These are phyloP conservation scores for Mycosphaerella sp. DNA, from an alignment of 2,329 filamentous ascomycete genomes.

Conservation along the genomic window DNA sequence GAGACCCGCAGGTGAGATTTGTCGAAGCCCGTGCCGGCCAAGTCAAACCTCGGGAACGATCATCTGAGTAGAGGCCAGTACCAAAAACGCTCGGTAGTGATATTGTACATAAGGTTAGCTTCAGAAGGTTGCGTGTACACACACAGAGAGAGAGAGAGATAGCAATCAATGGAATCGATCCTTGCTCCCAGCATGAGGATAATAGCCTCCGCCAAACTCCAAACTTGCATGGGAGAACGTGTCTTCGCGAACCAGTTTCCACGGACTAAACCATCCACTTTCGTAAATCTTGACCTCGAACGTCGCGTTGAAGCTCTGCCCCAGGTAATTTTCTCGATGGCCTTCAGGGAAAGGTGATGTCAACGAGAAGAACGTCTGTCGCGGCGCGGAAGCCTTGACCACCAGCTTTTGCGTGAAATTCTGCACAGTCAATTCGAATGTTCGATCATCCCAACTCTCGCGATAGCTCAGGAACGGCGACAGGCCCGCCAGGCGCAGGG, in stretches of 20 bases:
- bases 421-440: constrained; percentile 36
- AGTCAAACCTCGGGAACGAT: neutral
- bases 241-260: constrained; percentile 38
- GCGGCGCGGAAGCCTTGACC: constrained; percentile 37
- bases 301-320: constrained; percentile 43
- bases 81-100: neutral
- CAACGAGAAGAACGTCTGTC: constrained; percentile 42
- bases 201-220: constrained; percentile 47
- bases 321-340: constrained; percentile 40
- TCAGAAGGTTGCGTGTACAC: neutral
- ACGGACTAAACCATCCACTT: constrained; percentile 36
- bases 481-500: constrained; percentile 34
- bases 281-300: constrained; percentile 41
- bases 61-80: neutral
- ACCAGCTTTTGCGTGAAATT: constrained; percentile 39
- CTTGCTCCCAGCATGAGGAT: constrained; percentile 37
- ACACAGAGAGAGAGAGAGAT: neutral
- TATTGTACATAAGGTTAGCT: neutral
- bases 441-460: constrained; percentile 37
- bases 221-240: constrained; percentile 41
- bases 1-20: neutral
- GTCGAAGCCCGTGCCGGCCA: constrained; percentile 5
- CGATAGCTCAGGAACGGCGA: constrained; percentile 40
- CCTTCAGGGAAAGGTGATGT: constrained; percentile 44
- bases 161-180: constrained; percentile 33